Evolutionary conservation across 106 monocot species (phyloP), one percentile per base, ranked within the genome.

Genomic region (Gastrodia elata): DNA sequence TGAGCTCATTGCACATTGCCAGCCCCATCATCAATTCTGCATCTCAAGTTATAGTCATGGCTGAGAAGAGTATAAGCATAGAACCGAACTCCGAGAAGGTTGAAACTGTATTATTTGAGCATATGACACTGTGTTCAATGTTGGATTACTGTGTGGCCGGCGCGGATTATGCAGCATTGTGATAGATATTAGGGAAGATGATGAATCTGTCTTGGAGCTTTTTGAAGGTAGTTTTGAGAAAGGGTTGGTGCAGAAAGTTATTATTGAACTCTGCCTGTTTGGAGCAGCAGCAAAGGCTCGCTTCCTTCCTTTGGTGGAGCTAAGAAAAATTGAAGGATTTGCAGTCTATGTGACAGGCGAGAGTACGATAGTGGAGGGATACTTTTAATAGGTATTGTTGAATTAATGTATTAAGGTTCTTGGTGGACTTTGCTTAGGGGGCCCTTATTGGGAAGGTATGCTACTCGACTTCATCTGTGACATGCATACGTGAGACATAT

Each of bases 91-190:
- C 72, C 16, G 83, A 85, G 56, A 84, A 74, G 0, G 35, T 88
- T 11, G 86, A 93, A 77, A 39, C 71, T 11, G 81, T 84, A 1
- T 83, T 83, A 15, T 52, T 88, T 20, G 81, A 88, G 69, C 27
- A 80, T 42, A 28, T 97, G 37, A 82, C 48, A 16, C 71, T 97
- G 20, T 68, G 38, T 33, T 72, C 84, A 7, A 74, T 97, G 74
- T 67, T 93, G 10, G 86, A 90, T 69, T 86, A 80, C 49, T 90
- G 88, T 90, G 88, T 70, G 77, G 71, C 8, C 35, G 49, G 5
- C 78, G 18, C 4, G 97, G 97, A 34, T 71, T 97, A 18, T 93
- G 85, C 52, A 88, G 93, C 33, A 13, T 97, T 41, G 55, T 97
- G 70, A 26, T 93, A 10, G 97, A 97, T 91, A 41, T 90, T 26